Base-by-base conservation (phyloP, 805 yeast genomes). In the Hanseniaspora valbyensis region DNA sequence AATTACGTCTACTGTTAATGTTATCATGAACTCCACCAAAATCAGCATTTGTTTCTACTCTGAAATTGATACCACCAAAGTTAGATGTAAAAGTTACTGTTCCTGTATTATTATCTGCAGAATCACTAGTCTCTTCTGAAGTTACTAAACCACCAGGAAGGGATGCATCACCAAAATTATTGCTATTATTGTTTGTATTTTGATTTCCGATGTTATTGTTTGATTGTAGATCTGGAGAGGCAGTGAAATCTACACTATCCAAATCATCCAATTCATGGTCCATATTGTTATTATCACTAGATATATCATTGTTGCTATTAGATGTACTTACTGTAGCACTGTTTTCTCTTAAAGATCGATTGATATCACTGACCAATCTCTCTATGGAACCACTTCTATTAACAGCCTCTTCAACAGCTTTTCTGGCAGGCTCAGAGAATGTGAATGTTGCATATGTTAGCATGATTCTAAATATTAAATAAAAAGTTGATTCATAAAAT, bases 41-140 rank as follows among this genome's bases (percentile, higher is more conserved):
- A 26, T 48, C 37, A 3, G 51, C 51, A 48, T 48, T 48, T 25
- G 44, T 39, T 33, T 48, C 41, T 25, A 48, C 36, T 48, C 44
- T 48, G 29, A 48, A 48, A 32, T 48, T 48, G 5, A 48, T 48
- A 25, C 44, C 51, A n/a, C 41, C 51, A 48, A 48, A 48, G 37
- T 40, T 39, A 5, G 44, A 33, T 1, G 25, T 29, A 34, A 48
- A 48, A 3, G 51, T 48, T 10, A 48, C 51, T 10, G 51, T 24
- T 19, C 38, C 42, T 19, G 34, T 26, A 22, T 48, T 40, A 1
- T 38, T 19, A 34, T 48, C 51, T 18, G 43, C 21, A 8, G 21
- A 4, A 9, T 21, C n/a, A 22, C 5, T 4, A 26, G 33, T 22
- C 22, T 28, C 24, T 22, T 41, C 33, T 21, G 3, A 6, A 13